phyloP scores from a whole-genome alignment of 495 filamentous ascomycete species.

The Aspergillus panamensis region DNA sequence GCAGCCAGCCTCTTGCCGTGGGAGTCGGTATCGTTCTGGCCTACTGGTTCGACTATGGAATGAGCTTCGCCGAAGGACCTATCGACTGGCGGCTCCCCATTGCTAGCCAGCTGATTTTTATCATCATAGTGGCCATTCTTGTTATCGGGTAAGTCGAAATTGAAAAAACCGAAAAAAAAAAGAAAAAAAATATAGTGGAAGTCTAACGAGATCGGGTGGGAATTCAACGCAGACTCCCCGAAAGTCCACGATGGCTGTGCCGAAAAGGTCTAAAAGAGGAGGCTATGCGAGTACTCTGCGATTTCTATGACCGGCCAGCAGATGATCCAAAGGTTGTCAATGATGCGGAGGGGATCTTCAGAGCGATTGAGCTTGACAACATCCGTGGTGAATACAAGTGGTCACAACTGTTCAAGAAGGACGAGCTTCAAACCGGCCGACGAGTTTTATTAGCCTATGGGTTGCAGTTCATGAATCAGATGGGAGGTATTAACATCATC shows the following conservation, averaged over 20 bases:
- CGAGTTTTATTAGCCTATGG: conserved; percentile 50
- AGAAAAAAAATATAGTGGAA: no score
- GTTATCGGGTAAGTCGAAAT: conserved; percentile 30
- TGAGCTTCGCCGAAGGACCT: conserved; percentile 35
- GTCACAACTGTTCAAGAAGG: conserved; percentile 46
- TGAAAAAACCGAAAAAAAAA: background rate
- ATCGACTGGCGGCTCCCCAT: conserved; percentile 46
- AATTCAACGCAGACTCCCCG: conserved; percentile 30
- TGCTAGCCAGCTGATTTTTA: conserved; percentile 42
- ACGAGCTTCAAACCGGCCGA: conserved; percentile 49
- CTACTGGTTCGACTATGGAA: conserved; percentile 48
- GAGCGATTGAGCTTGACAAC: conserved; percentile 43
- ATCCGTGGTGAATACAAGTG: conserved; percentile 43
- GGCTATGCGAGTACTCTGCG: conserved; percentile 47
- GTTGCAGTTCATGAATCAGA: conserved; percentile 28
- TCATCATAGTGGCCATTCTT: conserved; percentile 33
- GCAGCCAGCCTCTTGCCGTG: conserved; percentile 43
- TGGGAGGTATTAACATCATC: conserved; percentile 50
- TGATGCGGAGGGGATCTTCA: conserved; percentile 44
- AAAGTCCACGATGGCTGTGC: conserved; percentile 46
- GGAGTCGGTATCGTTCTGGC: conserved; percentile 36
- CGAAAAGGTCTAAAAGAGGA: conserved; percentile 39
- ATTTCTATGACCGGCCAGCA: conserved; percentile 40
- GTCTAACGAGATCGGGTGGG: background rate
- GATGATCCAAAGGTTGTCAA: conserved; percentile 42